Percentiles rank a stretch among this genome's conserved stretches.
These are phyloP conservation scores for Chaetomiaceae sp. DNA, from an alignment of 2,329 filamentous ascomycete species.

Conservation along the genomic window DNA sequence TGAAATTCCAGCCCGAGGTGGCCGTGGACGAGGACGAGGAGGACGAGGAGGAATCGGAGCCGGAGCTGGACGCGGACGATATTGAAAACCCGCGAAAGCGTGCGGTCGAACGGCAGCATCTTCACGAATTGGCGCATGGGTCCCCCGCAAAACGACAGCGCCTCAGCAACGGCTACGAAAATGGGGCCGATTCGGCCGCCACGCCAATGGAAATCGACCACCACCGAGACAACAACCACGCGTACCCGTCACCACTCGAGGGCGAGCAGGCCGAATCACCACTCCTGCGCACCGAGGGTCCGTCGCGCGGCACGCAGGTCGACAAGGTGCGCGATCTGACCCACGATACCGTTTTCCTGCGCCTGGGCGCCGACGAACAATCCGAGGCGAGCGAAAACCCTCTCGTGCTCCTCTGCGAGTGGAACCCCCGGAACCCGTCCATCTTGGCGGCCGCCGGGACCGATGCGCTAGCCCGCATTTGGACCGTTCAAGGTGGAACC, in stretches of 20 bases:
- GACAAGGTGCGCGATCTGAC: conserved; percentile 60
- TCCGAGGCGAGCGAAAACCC: conserved; percentile 46
- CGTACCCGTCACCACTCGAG: conserved; percentile 62
- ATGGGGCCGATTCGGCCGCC: conserved; percentile 47
- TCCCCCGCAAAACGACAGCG: conserved; percentile 56
- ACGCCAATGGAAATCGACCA: conserved; percentile 60
- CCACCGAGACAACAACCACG: conserved; percentile 48
- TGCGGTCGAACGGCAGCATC: conserved; percentile 42
- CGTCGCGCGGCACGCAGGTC: conserved; percentile 60
- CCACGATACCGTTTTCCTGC: conserved; percentile 57
- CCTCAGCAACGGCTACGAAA: conserved; percentile 60
- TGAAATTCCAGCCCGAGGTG: conserved; percentile 41
- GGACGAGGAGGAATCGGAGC: conserved; percentile 36
- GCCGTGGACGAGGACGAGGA: conserved; percentile 35
- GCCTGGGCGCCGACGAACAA: conserved; percentile 44
- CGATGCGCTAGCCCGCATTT: conserved; percentile 66
- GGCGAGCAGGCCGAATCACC: conserved; percentile 52
- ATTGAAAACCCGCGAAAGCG: conserved; percentile 49
- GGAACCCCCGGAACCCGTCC: conserved; percentile 61
- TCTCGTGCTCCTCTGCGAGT: conserved; percentile 64
- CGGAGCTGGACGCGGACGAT: conserved; percentile 34
- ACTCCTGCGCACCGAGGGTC: conserved; percentile 54
- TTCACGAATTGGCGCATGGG: conserved; percentile 46
- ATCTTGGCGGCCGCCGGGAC: conserved; percentile 64
- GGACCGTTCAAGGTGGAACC: conserved; percentile 56